Conservation (phyloP, 2,329 filamentous ascomycete species). For the Ceratocystiopsis sp. region DNA sequence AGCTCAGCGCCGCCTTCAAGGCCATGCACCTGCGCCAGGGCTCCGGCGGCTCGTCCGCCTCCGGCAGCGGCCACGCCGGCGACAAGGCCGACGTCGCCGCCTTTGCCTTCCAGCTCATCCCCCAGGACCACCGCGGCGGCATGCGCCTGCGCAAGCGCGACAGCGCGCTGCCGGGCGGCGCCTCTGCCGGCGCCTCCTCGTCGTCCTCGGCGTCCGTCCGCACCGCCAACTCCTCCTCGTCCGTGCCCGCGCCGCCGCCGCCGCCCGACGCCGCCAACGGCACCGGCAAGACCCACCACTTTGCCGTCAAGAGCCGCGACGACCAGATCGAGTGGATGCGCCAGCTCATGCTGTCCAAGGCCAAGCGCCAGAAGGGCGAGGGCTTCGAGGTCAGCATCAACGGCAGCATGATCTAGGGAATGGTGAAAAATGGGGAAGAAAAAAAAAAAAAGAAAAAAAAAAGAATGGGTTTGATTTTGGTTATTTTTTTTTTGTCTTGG, state of each 20-base stretch:
- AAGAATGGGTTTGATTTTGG: background rate
- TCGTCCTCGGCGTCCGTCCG: conserved; percentile 12
- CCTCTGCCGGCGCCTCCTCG: conserved; percentile 12
- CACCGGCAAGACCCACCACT: conserved; percentile 77
- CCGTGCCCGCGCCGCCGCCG: conserved; percentile 12
- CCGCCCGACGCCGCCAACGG: conserved; percentile 34
- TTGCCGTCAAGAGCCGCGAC: conserved; percentile 72
- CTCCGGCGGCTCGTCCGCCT: conserved; percentile 26
- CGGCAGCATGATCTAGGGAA: conserved; percentile 49
- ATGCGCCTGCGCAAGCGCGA: conserved; percentile 34
- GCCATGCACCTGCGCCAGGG: conserved; percentile 48
- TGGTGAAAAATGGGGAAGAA: background rate
- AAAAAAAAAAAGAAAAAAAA: background rate
- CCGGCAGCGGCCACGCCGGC: background rate
- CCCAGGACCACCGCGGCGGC: conserved; percentile 41
- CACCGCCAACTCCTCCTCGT: background rate
- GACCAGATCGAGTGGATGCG: conserved; percentile 97
- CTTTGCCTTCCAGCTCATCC: conserved; percentile 75
- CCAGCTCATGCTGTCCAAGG: conserved; percentile 81
- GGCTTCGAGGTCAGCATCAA: conserved; percentile 73
- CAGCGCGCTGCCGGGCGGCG: conserved; percentile 19
- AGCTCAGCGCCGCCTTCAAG: conserved; percentile 77
- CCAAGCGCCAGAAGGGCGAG: conserved; percentile 65
- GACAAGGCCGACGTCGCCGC: conserved; percentile 39
- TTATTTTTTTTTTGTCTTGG: conserved; percentile 4